Evolutionary conservation across 2,329 filamentous ascomycete genomes (phyloP).

Genomic region (Moelleriella libera): DNA sequence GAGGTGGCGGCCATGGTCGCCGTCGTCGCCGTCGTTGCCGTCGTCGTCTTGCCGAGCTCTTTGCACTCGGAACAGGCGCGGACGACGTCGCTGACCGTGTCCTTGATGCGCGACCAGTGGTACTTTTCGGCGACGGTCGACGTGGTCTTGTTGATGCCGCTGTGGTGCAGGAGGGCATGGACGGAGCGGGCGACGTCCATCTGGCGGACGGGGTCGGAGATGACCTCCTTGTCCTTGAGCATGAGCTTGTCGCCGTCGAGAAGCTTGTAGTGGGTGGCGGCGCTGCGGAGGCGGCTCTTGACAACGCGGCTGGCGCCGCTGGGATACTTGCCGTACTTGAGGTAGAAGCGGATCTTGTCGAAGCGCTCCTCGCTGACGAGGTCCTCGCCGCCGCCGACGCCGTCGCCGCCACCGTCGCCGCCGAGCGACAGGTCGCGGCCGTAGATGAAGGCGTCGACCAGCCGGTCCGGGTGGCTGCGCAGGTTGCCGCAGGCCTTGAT

Average conservation of each 20-base stretch:
- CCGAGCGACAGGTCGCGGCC: conserved; percentile 45
- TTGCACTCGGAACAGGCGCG: conserved; percentile 85
- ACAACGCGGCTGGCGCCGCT: conserved; percentile 86
- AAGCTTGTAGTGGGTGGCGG: conserved; percentile 90
- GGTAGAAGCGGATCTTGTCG: conserved; percentile 96
- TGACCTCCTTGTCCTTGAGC: conserved; percentile 96
- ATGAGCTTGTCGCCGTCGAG: conserved; percentile 67
- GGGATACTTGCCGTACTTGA: conserved; percentile 89
- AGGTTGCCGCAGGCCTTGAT: conserved; percentile 61
- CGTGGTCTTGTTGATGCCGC: conserved; percentile 96
- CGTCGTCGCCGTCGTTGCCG: no score
- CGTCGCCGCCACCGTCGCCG: conserved; percentile 29
- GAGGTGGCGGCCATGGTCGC: conserved; percentile 5
- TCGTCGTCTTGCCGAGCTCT: conserved; percentile 51
- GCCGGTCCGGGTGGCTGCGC: conserved; percentile 51
- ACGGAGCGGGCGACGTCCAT: conserved; percentile 74
- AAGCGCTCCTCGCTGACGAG: conserved; percentile 90
- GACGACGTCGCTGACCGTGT: conserved; percentile 90
- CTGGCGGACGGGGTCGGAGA: conserved; percentile 77
- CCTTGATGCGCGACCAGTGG: conserved; percentile 97
- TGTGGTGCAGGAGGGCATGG: conserved; percentile 57
- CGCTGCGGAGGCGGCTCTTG: conserved; percentile 85
- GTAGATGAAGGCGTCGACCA: conserved; percentile 66
- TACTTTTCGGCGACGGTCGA: conserved; percentile 86
- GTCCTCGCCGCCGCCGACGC: conserved; percentile 50